Base-by-base conservation (phyloP, 176 grass and related monocot species). In the Musa schizocarpa region DNA sequence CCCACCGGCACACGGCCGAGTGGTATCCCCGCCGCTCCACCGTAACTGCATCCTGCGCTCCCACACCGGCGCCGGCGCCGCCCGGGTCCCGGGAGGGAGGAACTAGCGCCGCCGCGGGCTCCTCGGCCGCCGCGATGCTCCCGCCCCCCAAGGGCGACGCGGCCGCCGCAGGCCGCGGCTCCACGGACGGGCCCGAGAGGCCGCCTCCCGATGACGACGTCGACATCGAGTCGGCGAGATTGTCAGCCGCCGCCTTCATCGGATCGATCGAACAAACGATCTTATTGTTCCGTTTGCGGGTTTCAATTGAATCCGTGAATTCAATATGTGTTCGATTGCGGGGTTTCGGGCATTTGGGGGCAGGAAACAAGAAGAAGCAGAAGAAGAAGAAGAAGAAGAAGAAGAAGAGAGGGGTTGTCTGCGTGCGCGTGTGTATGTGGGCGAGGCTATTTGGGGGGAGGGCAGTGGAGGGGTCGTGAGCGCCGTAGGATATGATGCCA, bases 1-100 rank as follows among this genome's bases (percentile, higher is more conserved):
- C 87, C 95, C 95, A 99, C n/a, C 84, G 86, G 81, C 90, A 99
- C 53, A 87, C 85, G 16, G 88, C 88, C 67, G 88, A 87, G 76
- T 89, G 86, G 11, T 94, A 84, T 23, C 88, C 80, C 8, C 86
- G 88, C 71, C 84, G 88, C 84, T 99, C 88, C 69, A 91, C 88
- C 13, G 77, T 74, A 59, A 99, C 89, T 25, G 72, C 56, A 65
- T 78, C 50, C 67, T 62, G 48, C 72, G 10, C 52, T 9, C 14
- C 72, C 13, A 9, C 52, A 6, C 19, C 74, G 9, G 53, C 55
- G 16, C 68, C 13, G 54, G 54, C 54, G 67, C 78, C 77, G 50
- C 83, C 77, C 62, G 59, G 52, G 29, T 50, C 59, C 61, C 61
- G 53, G 62, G 24, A 13, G 58, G 27, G 3, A 8, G 27, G 9